Conservation (phyloP, 2,329 filamentous ascomycete species). For the Rachicladosporium sp. region DNA sequence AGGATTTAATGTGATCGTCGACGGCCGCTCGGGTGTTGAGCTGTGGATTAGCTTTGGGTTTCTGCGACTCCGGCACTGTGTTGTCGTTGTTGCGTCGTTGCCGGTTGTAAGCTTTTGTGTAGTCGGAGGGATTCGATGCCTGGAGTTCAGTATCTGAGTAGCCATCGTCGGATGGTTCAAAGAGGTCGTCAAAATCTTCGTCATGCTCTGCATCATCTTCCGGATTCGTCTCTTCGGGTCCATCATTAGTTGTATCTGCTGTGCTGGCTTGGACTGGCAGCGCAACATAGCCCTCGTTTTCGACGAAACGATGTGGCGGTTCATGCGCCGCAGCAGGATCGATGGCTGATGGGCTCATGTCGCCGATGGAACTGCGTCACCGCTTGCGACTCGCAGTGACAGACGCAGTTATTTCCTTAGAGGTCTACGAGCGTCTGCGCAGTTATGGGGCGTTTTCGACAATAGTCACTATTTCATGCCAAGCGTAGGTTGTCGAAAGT, state of each 20-base stretch:
- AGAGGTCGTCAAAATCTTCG: constrained; percentile 50
- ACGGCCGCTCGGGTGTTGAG: constrained; percentile 67
- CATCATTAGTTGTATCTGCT: neutral
- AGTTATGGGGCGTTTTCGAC: too few species aligned
- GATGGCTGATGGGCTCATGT: neutral
- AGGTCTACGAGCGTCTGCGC: too few species aligned
- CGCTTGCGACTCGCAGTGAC: too few species aligned
- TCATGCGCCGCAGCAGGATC: constrained; percentile 10
- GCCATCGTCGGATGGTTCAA: constrained; percentile 41
- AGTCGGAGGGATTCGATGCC: constrained; percentile 49
- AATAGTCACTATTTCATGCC: too few species aligned
- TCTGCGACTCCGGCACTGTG: constrained; percentile 36
- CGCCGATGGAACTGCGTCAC: too few species aligned
- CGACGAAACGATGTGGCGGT: constrained; percentile 20
- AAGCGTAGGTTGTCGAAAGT: too few species aligned
- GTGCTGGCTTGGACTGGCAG: neutral
- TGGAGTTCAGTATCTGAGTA: constrained; percentile 49
- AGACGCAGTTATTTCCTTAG: too few species aligned
- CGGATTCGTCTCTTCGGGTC: constrained; percentile 6
- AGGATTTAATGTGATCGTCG: constrained; percentile 73
- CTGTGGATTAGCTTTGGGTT: constrained; percentile 64
- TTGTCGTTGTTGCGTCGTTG: constrained; percentile 56
- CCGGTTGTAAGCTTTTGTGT: constrained; percentile 81
- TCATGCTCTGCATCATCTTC: constrained; percentile 19
- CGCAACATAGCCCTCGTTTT: constrained; percentile 20